Conservation (phyloP, 495 filamentous ascomycete species). For the Hypoxylon fragiforme region DNA sequence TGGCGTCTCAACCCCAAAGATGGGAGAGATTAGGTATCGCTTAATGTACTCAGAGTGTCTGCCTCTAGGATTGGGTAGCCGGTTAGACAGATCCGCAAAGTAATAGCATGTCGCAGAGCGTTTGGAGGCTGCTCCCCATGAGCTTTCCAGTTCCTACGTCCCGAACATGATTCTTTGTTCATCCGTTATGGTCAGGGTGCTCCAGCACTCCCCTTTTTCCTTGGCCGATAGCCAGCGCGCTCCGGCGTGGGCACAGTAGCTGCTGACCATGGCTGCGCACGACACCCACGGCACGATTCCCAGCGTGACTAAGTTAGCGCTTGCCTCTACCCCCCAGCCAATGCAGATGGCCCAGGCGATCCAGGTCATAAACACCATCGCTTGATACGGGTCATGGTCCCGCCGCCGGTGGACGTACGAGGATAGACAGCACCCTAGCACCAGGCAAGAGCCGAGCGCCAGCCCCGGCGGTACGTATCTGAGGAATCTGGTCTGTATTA, state of each 20-base stretch:
- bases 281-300: conserved; percentile 48
- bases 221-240: conserved; percentile 14
- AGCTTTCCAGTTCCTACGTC: background rate
- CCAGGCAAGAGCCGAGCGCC: conserved; percentile 49
- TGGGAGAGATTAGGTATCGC: no score
- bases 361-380: conserved; percentile 41
- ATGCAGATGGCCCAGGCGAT: conserved; percentile 35
- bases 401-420: conserved; percentile 48
- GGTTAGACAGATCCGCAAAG: no score
- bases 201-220: background rate
- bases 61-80: no score
- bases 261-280: conserved; percentile 47
- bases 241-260: conserved; percentile 30
- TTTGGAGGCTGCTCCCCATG: no score
- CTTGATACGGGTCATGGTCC: conserved; percentile 45
- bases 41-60: no score
- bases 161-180: background rate
- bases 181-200: background rate
- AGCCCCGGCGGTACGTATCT: conserved; percentile 40
- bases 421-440: conserved; percentile 51
- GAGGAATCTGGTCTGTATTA: conserved; percentile 25
- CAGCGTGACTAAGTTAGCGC: conserved; percentile 47
- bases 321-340: conserved; percentile 38
- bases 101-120: no score
- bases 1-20: no score